A percentile compares a stretch with the other conserved stretches of the same genome.
Conservation (phyloP, 176 grass and related monocot species). For the Carex littledalei region DNA sequence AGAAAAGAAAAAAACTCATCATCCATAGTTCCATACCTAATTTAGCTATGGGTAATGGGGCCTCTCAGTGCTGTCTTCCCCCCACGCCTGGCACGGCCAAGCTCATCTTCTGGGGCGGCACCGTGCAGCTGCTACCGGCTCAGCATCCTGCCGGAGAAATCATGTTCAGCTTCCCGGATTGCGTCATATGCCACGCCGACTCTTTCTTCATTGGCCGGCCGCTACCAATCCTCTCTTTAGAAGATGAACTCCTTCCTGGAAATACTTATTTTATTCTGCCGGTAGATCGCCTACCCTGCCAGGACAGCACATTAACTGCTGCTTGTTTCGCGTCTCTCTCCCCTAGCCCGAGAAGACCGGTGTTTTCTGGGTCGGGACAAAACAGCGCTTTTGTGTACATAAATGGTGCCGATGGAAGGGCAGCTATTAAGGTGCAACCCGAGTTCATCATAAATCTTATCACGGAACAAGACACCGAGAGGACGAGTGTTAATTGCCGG, state of each 20-base stretch:
- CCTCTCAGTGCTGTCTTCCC: not conserved
- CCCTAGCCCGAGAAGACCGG: not conserved
- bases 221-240: constrained; percentile 37
- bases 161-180: constrained; percentile 36
- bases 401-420: constrained; percentile 44
- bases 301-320: constrained; percentile 26
- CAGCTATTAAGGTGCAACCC: constrained; percentile 46
- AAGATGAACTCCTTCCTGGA: constrained; percentile 40
- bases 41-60: not conserved
- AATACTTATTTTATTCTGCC: constrained; percentile 60
- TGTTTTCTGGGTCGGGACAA: constrained; percentile 5
- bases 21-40: not conserved
- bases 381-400: constrained; percentile 53
- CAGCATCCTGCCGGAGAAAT: constrained; percentile 34
- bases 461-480: not conserved
- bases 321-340: constrained; percentile 42
- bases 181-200: constrained; percentile 55
- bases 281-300: constrained; percentile 39
- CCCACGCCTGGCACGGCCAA: not conserved
- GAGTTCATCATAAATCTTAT: constrained; percentile 50
- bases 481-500: not conserved
- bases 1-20: no score
- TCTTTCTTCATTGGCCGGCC: constrained; percentile 55
- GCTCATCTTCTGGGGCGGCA: constrained; percentile 64
- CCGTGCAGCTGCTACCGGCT: not conserved